These are phyloP conservation scores for Aspergillus baeticus DNA, from an alignment of 495 filamentous ascomycete species.

Conservation along the genomic window DNA sequence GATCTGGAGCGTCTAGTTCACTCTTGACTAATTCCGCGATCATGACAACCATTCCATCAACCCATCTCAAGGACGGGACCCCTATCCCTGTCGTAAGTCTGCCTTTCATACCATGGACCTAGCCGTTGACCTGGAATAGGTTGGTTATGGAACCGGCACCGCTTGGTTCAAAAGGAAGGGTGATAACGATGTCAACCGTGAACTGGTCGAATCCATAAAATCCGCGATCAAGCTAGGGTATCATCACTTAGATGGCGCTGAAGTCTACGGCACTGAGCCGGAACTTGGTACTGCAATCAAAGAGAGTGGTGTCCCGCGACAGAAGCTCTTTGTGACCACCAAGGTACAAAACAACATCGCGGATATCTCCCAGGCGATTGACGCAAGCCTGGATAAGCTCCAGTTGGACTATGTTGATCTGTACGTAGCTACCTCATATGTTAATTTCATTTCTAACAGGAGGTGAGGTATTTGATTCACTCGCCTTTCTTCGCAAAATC, in stretches of 20 bases:
- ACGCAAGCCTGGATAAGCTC: slow-evolving; percentile 69
- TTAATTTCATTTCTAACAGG: background rate
- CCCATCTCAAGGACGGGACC: slow-evolving; percentile 72
- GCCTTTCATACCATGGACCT: background rate
- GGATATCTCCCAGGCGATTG: slow-evolving; percentile 65
- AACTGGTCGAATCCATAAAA: slow-evolving; percentile 59
- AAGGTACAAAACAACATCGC: slow-evolving; percentile 61
- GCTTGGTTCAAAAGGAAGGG: slow-evolving; percentile 55
- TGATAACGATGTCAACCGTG: slow-evolving; percentile 32
- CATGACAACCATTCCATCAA: slow-evolving; percentile 33
- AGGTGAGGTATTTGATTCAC: slow-evolving; percentile 71
- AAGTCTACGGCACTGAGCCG: slow-evolving; percentile 78
- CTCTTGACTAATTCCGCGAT: background rate
- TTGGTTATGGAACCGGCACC: slow-evolving; percentile 72
- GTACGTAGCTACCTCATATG: slow-evolving; percentile 26
- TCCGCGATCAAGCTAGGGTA: slow-evolving; percentile 70
- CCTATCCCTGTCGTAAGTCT: slow-evolving; percentile 67
- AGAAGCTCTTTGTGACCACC: slow-evolving; percentile 73
- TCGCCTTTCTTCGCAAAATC: slow-evolving; percentile 65
- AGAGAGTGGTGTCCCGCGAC: slow-evolving; percentile 61
- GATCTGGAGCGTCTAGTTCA: background rate
- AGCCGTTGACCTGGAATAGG: slow-evolving; percentile 23
- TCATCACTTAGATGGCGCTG: slow-evolving; percentile 75
- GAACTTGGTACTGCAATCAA: slow-evolving; percentile 76
- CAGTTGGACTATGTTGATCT: slow-evolving; percentile 80